Evolutionary conservation across 164 flowering plant genomes (phyloP).

Genomic region (Stephania cephalantha): DNA sequence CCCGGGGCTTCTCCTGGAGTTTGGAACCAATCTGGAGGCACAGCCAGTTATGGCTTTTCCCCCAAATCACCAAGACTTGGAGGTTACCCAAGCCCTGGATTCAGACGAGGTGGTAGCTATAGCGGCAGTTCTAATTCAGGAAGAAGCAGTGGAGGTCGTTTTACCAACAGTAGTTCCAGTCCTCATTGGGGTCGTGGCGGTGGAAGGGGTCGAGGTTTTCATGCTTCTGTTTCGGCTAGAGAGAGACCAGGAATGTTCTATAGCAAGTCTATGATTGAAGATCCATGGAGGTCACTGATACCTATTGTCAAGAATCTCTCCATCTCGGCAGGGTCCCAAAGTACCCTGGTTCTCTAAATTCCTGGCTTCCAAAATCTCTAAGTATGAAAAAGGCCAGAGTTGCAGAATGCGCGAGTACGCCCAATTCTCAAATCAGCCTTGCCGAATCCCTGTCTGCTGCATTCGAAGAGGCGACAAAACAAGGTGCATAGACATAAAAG

Average conservation of each 20-base stretch:
- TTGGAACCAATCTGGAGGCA: slow-evolving; percentile 25
- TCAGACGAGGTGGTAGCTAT: slow-evolving; percentile 27
- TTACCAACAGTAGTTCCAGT: slow-evolving; percentile 17
- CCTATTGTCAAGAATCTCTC: slow-evolving; percentile 40
- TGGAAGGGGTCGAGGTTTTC: slow-evolving; percentile 37
- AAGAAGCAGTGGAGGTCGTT: slow-evolving; percentile 21
- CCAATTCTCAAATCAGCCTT: slow-evolving; percentile 40
- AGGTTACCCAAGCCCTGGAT: slow-evolving; percentile 20
- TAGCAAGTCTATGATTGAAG: slow-evolving; percentile 65
- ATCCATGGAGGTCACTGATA: slow-evolving; percentile 62
- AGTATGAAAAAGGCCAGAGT: slow-evolving; percentile 31
- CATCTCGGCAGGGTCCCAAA: not conserved
- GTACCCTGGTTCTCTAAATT: slow-evolving; percentile 1
- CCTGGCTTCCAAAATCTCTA: slow-evolving; percentile 48
- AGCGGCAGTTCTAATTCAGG: slow-evolving; percentile 26
- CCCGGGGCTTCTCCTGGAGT: slow-evolving; percentile 21
- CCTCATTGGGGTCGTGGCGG: slow-evolving; percentile 33
- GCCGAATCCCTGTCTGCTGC: slow-evolving; percentile 68
- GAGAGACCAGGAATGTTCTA: slow-evolving; percentile 39
- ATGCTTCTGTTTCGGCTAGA: slow-evolving; percentile 24
- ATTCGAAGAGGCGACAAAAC: slow-evolving; percentile 37
- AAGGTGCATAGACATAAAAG: slow-evolving; percentile 13
- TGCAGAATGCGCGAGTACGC: slow-evolving; percentile 22
- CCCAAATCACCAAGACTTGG: slow-evolving; percentile 22
- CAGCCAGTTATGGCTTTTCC: slow-evolving; percentile 13